These are phyloP conservation scores for Houttuynia cordata DNA, from an alignment of 164 flowering plant species.

Conservation along the genomic window DNA sequence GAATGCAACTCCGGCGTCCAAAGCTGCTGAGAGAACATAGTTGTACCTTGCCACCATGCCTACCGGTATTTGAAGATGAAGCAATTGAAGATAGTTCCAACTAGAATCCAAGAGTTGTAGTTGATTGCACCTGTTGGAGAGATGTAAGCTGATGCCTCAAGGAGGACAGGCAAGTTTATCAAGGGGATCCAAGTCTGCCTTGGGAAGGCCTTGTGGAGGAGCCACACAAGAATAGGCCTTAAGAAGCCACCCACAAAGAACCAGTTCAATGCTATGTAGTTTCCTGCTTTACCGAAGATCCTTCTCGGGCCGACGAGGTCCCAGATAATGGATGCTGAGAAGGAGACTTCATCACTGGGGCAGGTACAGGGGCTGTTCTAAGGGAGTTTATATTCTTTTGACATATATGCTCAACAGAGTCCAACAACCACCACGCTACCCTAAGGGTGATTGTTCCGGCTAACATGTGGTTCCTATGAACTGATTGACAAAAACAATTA, in stretches of 20 bases:
- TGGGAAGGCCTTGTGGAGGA: conserved; percentile 69
- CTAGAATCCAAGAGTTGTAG: conserved; percentile 66
- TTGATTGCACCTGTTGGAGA: conserved; percentile 80
- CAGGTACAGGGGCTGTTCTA: conserved; percentile 72
- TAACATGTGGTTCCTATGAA: conserved; percentile 53
- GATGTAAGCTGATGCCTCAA: conserved; percentile 75
- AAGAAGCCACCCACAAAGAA: conserved; percentile 81
- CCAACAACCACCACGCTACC: conserved; percentile 61
- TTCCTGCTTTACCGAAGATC: conserved; percentile 64
- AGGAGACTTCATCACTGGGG: conserved; percentile 77
- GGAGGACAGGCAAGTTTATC: conserved; percentile 78
- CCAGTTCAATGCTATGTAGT: conserved; percentile 68
- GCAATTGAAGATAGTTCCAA: conserved; percentile 81
- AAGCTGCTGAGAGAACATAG: conserved; percentile 78
- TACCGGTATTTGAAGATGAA: conserved; percentile 69
- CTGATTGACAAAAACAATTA: conserved; percentile 14
- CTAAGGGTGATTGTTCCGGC: conserved; percentile 50
- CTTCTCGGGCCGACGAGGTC: conserved; percentile 78
- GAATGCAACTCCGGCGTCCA: conserved; percentile 90
- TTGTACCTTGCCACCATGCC: conserved; percentile 92
- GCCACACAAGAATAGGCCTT: conserved; percentile 72
- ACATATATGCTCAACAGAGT: conserved; percentile 47
- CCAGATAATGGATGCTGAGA: conserved; percentile 93
- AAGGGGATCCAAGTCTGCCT: conserved; percentile 70
- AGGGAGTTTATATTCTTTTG: conserved; percentile 34